Evolutionary conservation across 306 rosid species (phyloP).

Genomic region (Purshia tridentata): DNA sequence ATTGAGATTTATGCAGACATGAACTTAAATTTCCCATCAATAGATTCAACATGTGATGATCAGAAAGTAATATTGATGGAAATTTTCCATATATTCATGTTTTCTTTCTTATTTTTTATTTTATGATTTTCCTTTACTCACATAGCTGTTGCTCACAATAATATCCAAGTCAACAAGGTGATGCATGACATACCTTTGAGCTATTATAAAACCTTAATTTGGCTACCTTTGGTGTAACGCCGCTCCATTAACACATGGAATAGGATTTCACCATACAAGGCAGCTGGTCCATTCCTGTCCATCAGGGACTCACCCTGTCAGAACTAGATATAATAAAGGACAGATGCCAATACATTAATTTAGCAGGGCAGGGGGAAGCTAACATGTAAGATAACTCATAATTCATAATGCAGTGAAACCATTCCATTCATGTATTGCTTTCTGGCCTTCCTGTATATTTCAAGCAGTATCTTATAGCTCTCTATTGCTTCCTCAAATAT

Average conservation of each 20-base stretch:
- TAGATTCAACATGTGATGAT: not conserved
- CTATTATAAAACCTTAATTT: not conserved
- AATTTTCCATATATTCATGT: not conserved
- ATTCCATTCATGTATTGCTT: constrained; percentile 73
- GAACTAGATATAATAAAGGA: not conserved
- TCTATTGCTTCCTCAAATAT: constrained; percentile 51
- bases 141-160: not conserved
- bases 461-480: constrained; percentile 54
- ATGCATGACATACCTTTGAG: not conserved
- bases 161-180: not conserved
- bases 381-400: constrained; percentile 23
- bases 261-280: not conserved
- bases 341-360: not conserved
- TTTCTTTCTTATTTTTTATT: not conserved
- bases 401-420: constrained; percentile 63
- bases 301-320: not conserved
- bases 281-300: constrained; percentile 5
- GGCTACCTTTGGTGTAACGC: not conserved
- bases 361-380: not conserved
- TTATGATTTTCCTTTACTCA: not conserved
- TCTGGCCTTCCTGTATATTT: constrained; percentile 58
- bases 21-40: constrained; percentile 26
- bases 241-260: not conserved
- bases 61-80: not conserved
- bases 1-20: constrained; percentile 31